phyloP scores from a whole-genome alignment of 225 moss, liverwort and hornwort genomes.

The Pseudoscleropodium purum region DNA sequence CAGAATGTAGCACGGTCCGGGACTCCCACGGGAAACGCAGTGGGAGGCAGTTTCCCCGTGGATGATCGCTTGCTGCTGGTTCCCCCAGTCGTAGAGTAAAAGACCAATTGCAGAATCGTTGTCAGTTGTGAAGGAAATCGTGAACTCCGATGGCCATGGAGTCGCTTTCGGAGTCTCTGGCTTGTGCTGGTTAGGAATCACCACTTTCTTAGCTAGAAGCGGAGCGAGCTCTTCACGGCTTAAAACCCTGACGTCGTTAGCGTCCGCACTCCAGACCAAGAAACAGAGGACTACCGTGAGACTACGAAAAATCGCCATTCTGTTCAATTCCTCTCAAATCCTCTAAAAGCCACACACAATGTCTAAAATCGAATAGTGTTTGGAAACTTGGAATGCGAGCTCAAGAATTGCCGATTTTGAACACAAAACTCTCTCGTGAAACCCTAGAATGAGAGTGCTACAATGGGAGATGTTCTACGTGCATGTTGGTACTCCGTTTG shows the following conservation, averaged over 20 bases:
- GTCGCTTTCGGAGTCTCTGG: background rate
- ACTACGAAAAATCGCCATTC: background rate
- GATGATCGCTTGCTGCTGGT: slow-evolving; percentile 32
- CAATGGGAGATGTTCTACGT: background rate
- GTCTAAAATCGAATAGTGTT: background rate
- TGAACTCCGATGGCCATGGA: slow-evolving; percentile 42
- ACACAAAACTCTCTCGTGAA: too few species aligned
- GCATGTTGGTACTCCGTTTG: background rate
- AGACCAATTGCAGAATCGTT: background rate
- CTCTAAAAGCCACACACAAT: background rate
- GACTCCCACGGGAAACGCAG: slow-evolving; percentile 1
- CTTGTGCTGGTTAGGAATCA: background rate
- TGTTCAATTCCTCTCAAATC: background rate
- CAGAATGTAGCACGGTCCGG: slow-evolving; percentile 11
- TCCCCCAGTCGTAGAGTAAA: slow-evolving; percentile 40
- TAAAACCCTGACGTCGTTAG: background rate
- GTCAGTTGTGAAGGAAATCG: slow-evolving; percentile 28
- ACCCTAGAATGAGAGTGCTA: background rate
- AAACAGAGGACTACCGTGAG: background rate
- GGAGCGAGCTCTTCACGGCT: slow-evolving; percentile 3
- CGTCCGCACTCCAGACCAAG: background rate
- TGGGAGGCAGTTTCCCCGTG: slow-evolving; percentile 12
- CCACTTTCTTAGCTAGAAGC: background rate
- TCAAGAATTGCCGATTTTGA: background rate
- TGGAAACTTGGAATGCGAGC: background rate